A percentile compares a stretch with the other conserved stretches of the same genome.
These are phyloP conservation scores for Diaporthe nobilis DNA, from an alignment of 2,329 filamentous ascomycete species.

Conservation along the genomic window DNA sequence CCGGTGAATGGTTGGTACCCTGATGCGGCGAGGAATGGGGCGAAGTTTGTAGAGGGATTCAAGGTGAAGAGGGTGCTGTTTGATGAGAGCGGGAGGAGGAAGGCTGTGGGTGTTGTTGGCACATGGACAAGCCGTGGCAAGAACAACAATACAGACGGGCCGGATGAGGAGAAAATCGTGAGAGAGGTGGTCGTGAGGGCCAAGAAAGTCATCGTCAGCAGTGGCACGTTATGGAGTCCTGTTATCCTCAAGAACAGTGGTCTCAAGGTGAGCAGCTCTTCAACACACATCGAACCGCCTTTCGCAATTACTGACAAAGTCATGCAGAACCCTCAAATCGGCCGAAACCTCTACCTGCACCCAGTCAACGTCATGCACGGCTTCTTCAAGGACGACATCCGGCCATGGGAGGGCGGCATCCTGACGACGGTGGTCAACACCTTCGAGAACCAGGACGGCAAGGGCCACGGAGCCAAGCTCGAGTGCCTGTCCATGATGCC, in stretches of 20 bases:
- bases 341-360: slow-evolving; percentile 85
- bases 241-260: slow-evolving; percentile 81
- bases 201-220: slow-evolving; percentile 80
- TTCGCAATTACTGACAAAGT: not conserved
- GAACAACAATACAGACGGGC: slow-evolving; percentile 53
- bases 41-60: slow-evolving; percentile 85
- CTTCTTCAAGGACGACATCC: slow-evolving; percentile 75
- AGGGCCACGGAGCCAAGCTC: slow-evolving; percentile 84
- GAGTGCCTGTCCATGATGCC: slow-evolving; percentile 81
- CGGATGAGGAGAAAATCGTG: slow-evolving; percentile 59
- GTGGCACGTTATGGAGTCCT: slow-evolving; percentile 81
- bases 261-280: slow-evolving; percentile 64
- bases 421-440: slow-evolving; percentile 82
- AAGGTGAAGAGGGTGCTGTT: slow-evolving; percentile 79
- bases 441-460: slow-evolving; percentile 82
- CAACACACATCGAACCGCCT: accelerated
- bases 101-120: slow-evolving; percentile 78
- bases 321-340: slow-evolving; percentile 81
- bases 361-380: slow-evolving; percentile 74
- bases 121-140: slow-evolving; percentile 79
- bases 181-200: slow-evolving; percentile 79
- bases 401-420: slow-evolving; percentile 78
- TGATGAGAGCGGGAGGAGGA: slow-evolving; percentile 64
- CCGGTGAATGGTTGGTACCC: slow-evolving; percentile 81
- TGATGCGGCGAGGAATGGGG: slow-evolving; percentile 80